phyloP scores from a whole-genome alignment of 495 filamentous ascomycete species.

The Sporormia fimetaria region DNA sequence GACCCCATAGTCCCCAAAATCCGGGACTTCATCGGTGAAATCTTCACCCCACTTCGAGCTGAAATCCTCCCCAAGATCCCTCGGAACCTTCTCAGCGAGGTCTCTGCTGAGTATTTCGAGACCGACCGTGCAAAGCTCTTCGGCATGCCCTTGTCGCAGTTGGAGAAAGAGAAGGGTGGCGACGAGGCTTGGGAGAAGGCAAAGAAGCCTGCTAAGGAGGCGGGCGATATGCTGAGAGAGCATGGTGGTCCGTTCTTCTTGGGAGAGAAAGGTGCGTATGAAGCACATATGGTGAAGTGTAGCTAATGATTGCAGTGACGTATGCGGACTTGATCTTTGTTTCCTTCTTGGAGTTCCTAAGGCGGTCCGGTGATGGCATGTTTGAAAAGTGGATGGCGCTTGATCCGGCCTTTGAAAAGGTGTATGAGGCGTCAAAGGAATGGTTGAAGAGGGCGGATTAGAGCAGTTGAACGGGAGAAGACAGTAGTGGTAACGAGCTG shows the following conservation, averaged over 20 bases:
- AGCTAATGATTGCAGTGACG: conserved; percentile 17
- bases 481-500: too few species aligned
- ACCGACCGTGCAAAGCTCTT: conserved; percentile 31
- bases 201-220: conserved; percentile 30
- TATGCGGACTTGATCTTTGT: conserved; percentile 36
- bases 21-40: conserved; percentile 11
- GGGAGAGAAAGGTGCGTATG: conserved; percentile 28
- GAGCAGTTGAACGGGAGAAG: too few species aligned
- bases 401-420: conserved; percentile 18
- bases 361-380: conserved; percentile 23
- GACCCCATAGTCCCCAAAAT: conserved; percentile 34
- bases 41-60: conserved; percentile 20
- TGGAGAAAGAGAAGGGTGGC: conserved; percentile 34
- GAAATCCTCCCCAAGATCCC: conserved; percentile 33
- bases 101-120: conserved; percentile 38
- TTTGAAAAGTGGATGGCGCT: conserved; percentile 19
- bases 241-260: conserved; percentile 41
- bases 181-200: conserved; percentile 34
- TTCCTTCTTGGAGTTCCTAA: conserved; percentile 28
- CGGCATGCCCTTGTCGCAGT: conserved; percentile 38
- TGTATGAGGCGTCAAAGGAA: conserved; percentile 28
- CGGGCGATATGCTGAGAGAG: conserved; percentile 41
- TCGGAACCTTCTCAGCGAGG: conserved; percentile 32
- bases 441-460: conserved; percentile 29
- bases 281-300: not conserved